These are phyloP conservation scores for Diaporthe citriasiana DNA, from an alignment of 2,329 filamentous ascomycete species.

Conservation along the genomic window DNA sequence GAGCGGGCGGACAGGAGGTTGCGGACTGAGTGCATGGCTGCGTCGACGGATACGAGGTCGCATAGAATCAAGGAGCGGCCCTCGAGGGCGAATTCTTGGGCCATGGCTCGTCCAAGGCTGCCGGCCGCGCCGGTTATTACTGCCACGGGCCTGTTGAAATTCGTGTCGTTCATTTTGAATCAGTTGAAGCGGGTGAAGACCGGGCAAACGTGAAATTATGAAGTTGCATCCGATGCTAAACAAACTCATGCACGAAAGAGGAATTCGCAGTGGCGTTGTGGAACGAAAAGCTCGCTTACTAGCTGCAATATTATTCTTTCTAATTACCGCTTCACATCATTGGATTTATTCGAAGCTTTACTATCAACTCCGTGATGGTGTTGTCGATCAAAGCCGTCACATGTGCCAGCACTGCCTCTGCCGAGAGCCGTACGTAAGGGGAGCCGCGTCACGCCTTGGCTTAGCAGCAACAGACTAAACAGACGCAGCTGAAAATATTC, in stretches of 20 bases:
- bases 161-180: background rate
- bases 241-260: background rate
- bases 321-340: background rate
- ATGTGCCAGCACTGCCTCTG: conserved; percentile 24
- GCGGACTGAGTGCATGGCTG: conserved; percentile 15
- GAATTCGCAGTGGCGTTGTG: background rate
- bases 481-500: conserved; percentile 14
- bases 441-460: conserved; percentile 32
- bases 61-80: conserved; percentile 21
- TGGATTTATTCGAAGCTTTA: background rate
- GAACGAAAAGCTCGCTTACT: accelerated
- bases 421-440: conserved; percentile 34
- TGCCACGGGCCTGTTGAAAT: conserved; percentile 12
- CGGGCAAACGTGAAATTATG: background rate
- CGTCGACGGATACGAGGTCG: conserved; percentile 32
- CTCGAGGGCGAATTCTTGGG: conserved; percentile 29
- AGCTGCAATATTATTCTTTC: background rate
- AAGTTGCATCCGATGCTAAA: background rate
- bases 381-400: conserved; percentile 13
- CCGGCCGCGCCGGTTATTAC: conserved; percentile 26
- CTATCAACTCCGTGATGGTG: background rate
- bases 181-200: background rate
- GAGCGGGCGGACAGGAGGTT: conserved; percentile 25
- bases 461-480: conserved; percentile 17
- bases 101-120: conserved; percentile 14